Base-by-base conservation (phyloP, 208 protist species). In the Wallacemonas sp. region DNA sequence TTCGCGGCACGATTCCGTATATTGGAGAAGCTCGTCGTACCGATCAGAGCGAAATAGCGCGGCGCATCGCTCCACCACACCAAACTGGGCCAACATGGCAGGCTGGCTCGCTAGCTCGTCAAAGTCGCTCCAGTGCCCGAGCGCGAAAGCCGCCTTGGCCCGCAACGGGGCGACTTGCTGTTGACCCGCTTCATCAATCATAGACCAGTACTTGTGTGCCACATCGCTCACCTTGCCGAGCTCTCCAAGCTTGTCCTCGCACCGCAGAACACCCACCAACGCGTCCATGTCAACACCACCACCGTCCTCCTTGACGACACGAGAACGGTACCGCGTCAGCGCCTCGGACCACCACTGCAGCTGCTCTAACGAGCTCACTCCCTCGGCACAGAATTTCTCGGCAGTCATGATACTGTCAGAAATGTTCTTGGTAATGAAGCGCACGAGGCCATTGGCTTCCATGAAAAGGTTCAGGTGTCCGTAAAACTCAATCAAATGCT, bases 291-390 rank as follows among this genome's bases (percentile, higher is more conserved):
- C 75, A 8, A 89, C 4, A 11, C 76, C 4, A 11, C 76, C 69
- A 31, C 75, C 70, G 24, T 73, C 72, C 14, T 39, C 65, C 53
- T 75, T 79, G 15, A 61, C 61, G 74, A 94, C 80, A 39, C 83
- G 73, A 9, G 78, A 78, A 45, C 82, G 67, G 64, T 96, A 96
- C 33, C 77, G 84, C 58, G 68, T 63, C 45, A 94, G 72, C 2
- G 90, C 90, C 64, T 96, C 87, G 34, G 63, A 77, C 85, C 86
- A 93, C 87, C 88, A 94, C 41, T 94, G 87, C 45, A 96, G 80
- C 72, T 96, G 90, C 73, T 96, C 90, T 31, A 96, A 54, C 24
- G 84, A 87, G 28, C 79, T 82, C 15, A 94, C 77, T 49, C 89
- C 85, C 55, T 94, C 85, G 46, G 90, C 89, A 41, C 90, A 82